Conservation (phyloP, 768 basidiomycete genomes). For the Boletus tomentosulus region DNA sequence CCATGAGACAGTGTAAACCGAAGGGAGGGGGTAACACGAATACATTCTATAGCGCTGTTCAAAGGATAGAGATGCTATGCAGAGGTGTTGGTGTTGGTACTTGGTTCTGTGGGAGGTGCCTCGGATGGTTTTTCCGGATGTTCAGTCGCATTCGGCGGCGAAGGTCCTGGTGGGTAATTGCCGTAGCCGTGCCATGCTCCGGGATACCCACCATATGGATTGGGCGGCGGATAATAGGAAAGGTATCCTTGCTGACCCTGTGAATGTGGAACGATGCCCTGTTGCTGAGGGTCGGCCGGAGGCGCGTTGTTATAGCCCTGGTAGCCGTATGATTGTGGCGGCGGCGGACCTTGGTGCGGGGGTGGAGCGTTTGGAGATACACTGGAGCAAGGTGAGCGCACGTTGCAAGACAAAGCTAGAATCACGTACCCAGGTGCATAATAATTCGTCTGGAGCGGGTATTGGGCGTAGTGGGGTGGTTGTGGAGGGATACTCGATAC, state of each 20-base stretch:
- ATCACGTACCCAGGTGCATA: slow-evolving; percentile 29
- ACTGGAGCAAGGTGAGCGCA: slow-evolving; percentile 16
- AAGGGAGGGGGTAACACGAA: slow-evolving; percentile 13
- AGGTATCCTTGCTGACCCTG: slow-evolving; percentile 25
- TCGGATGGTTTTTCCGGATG: slow-evolving; percentile 27
- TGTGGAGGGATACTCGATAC: slow-evolving; percentile 22
- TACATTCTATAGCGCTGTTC: slow-evolving; percentile 23
- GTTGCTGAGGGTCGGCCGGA: slow-evolving; percentile 27
- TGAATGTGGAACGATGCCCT: slow-evolving; percentile 16
- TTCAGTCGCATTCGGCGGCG: slow-evolving; percentile 19
- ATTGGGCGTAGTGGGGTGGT: slow-evolving; percentile 32
- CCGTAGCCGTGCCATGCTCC: slow-evolving; percentile 27
- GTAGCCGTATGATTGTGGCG: slow-evolving; percentile 23
- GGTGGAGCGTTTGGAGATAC: slow-evolving; percentile 21
- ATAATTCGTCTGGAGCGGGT: slow-evolving; percentile 30
- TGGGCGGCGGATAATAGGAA: slow-evolving; percentile 31
- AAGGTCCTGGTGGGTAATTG: slow-evolving; percentile 26
- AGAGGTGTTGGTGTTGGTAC: slow-evolving; percentile 14
- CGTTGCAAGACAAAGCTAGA: not conserved
- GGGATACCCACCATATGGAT: slow-evolving; percentile 30
- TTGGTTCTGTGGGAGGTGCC: slow-evolving; percentile 13
- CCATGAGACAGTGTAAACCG: slow-evolving; percentile 13
- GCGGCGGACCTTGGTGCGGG: slow-evolving; percentile 19
- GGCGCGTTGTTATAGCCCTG: slow-evolving; percentile 18
- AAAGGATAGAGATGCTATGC: slow-evolving; percentile 15